Percentiles rank a stretch among this genome's conserved stretches.
These are phyloP conservation scores for Fusarium lyarnte DNA, from an alignment of 2,329 filamentous ascomycete genomes.

Conservation along the genomic window DNA sequence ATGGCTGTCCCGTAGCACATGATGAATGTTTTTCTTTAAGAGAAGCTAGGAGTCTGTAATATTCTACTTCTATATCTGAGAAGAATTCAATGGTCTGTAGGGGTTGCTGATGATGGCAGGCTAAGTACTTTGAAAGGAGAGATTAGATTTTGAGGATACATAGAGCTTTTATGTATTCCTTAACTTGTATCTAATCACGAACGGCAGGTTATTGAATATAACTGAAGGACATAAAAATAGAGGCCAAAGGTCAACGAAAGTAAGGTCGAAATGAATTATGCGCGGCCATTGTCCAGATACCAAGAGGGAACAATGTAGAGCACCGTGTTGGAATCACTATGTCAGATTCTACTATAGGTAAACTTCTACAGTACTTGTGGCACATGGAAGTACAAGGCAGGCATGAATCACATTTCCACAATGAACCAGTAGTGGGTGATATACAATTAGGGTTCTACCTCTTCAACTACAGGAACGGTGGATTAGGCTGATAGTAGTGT, in stretches of 20 bases:
- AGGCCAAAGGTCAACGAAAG: no score
- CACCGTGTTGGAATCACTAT: rapidly evolving
- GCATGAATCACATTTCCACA: rapidly evolving
- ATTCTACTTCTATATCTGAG: no score
- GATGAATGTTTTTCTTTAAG: rapidly evolving
- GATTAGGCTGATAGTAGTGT: not conserved
- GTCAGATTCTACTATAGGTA: rapidly evolving
- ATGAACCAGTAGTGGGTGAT: not conserved
- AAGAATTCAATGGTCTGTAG: rapidly evolving
- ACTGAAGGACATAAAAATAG: no score
- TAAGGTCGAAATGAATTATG: no score
- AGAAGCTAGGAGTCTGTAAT: no score
- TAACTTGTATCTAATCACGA: not conserved
- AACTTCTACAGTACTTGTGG: rapidly evolving
- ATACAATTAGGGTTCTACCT: not conserved
- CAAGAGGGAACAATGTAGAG: rapidly evolving
- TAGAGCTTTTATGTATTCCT: not conserved
- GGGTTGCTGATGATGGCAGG: rapidly evolving
- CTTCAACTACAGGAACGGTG: not conserved
- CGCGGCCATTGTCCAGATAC: no score
- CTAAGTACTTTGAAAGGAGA: rapidly evolving
- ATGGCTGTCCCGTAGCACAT: not conserved
- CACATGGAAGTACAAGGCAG: rapidly evolving
- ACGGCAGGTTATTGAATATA: not conserved
- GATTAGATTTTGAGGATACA: rapidly evolving